Evolutionary conservation across 2,329 filamentous ascomycete species (phyloP).

Genomic region (Trichoderma cornu-damae): DNA sequence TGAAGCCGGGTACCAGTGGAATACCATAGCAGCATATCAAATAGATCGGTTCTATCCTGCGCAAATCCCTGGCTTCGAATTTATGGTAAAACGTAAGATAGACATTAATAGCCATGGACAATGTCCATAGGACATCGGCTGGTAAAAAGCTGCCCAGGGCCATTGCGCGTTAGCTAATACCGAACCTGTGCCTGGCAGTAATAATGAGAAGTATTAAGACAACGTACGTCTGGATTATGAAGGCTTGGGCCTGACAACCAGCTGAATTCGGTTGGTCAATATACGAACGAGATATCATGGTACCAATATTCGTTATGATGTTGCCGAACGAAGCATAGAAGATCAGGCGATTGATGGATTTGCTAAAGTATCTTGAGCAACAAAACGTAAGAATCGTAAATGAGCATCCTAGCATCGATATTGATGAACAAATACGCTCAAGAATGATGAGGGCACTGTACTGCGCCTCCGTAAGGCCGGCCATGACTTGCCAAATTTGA

Average conservation of each 20-base stretch:
- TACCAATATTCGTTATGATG: conserved; percentile 64
- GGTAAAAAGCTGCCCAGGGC: conserved; percentile 62
- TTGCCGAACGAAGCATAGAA: conserved; percentile 78
- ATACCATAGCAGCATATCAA: conserved; percentile 62
- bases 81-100: conserved; percentile 70
- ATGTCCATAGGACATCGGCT: conserved; percentile 65
- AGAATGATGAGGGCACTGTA: not conserved
- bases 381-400: conserved; percentile 67
- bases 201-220: not conserved
- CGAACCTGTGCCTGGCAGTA: not conserved
- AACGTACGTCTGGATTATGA: conserved; percentile 67
- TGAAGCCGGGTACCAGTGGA: conserved; percentile 59
- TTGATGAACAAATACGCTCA: conserved; percentile 3
- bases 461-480: conserved; percentile 9
- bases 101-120: conserved; percentile 75
- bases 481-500: not conserved
- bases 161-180: not conserved
- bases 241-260: conserved; percentile 60
- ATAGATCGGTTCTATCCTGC: conserved; percentile 62
- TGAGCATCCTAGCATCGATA: conserved; percentile 52
- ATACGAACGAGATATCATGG: conserved; percentile 57
- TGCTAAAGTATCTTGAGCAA: conserved; percentile 60
- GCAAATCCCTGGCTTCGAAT: conserved; percentile 57
- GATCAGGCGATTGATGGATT: conserved; percentile 73
- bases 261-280: conserved; percentile 41